A percentile compares a stretch with the other conserved stretches of the same genome.
These are phyloP conservation scores for Rhynchospora tenuis DNA, from an alignment of 176 grass and related monocot genomes.

Conservation along the genomic window DNA sequence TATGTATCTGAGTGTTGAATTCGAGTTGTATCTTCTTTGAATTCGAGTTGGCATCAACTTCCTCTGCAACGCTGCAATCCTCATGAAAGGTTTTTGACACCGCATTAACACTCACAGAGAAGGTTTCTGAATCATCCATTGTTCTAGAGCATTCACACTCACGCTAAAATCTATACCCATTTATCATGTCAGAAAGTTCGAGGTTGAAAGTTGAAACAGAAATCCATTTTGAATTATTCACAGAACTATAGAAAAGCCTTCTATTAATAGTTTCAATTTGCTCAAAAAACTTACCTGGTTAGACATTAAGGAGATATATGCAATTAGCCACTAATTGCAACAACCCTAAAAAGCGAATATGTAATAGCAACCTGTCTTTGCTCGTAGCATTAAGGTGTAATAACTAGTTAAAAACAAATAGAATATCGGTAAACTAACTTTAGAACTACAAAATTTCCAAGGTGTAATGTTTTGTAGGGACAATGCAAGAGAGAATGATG, in stretches of 20 bases:
- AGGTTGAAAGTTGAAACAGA: no score
- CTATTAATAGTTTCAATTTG: no score
- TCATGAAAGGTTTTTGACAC: no score
- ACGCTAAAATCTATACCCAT: no score
- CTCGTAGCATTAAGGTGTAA: not conserved
- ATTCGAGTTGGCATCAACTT: slow-evolving; percentile 14
- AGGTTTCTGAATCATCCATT: no score
- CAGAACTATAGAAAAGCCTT: no score
- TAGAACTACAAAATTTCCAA: not conserved
- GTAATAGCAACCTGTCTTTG: not conserved
- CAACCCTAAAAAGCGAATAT: not conserved
- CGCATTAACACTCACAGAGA: no score
- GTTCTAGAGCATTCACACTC: no score
- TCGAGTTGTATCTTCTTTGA: not conserved
- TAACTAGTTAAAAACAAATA: not conserved
- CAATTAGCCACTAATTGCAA: not conserved
- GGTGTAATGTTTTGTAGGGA: not conserved
- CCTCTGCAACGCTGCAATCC: no score
- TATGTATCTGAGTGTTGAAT: not conserved
- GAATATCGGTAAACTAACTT: not conserved
- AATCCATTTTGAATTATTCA: no score
- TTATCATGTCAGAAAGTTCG: no score
- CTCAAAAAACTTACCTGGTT: no score
- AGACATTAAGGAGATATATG: not conserved
- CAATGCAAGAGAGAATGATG: not conserved